These are phyloP conservation scores for Rhizophagus clarus DNA, from an alignment of 192 early-diverging fungal species.

Conservation along the genomic window DNA sequence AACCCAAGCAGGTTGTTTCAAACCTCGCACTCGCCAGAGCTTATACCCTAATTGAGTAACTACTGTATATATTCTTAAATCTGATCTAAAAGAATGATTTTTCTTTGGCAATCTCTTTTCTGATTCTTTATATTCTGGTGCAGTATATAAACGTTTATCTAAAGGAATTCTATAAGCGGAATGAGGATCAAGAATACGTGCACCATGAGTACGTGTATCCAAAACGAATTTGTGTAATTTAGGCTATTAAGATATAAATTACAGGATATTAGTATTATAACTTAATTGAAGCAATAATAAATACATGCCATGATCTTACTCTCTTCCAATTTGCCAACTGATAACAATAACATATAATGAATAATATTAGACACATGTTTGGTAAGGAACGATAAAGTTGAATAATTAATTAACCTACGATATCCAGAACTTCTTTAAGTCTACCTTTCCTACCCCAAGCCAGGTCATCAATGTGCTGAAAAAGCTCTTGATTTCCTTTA, in stretches of 20 bases:
- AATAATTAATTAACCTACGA: conserved; percentile 32
- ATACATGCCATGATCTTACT: not conserved
- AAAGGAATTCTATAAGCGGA: conserved; percentile 36
- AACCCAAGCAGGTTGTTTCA: conserved; percentile 43
- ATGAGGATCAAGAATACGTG: conserved; percentile 32
- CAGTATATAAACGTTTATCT: conserved; percentile 34
- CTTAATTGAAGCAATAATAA: not conserved
- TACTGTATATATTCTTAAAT: conserved; percentile 35
- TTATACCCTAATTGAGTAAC: conserved; percentile 38
- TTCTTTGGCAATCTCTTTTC: not conserved
- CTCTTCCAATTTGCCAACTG: conserved; percentile 4
- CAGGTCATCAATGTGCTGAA: conserved; percentile 36
- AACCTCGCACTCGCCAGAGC: conserved; percentile 47
- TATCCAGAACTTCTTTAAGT: conserved; percentile 40
- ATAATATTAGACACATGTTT: not conserved
- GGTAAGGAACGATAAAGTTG: not conserved
- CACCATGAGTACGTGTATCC: conserved; percentile 34
- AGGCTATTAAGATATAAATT: not conserved
- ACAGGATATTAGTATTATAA: not conserved
- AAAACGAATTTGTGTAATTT: conserved; percentile 38
- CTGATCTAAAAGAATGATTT: conserved; percentile 34
- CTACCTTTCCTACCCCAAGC: conserved; percentile 39
- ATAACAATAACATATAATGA: not conserved
- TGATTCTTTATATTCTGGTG: conserved; percentile 21
- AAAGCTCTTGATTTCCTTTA: conserved; percentile 30